Evolutionary conservation across 352 stramenopile species (phyloP), one percentile per base, ranked within the genome.

Genomic region (Hyaloperonospora brassicae): DNA sequence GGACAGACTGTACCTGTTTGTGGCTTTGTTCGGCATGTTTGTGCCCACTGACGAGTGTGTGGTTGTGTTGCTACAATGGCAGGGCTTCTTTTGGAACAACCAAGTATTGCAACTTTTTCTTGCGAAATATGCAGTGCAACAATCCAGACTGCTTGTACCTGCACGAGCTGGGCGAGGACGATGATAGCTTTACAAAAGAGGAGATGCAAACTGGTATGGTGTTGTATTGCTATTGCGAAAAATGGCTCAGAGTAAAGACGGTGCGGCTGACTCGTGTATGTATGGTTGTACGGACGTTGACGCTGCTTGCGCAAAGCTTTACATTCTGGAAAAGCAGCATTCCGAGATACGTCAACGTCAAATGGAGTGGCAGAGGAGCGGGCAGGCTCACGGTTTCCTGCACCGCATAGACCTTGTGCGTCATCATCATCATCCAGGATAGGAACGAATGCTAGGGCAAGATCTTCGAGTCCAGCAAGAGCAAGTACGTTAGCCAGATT

Each of bases 101-200:
- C 52, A 98, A 98, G 71, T 98, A 98, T 62, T 98, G 93, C 72
- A 97, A 97, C 65, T 91, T 87, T 54, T 97, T 98, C 57, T 63
- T 97, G 31, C 75, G 86, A 5, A 91, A 89, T 57, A 75, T 95
- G 45, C 64, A 79, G 47, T 98, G 93, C 62, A 96, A 89, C 66
- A 98, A 98, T 58, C 79, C 87, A 0, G 93, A 98, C 30, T 98
- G 93, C 61, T 69, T 98, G 6, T 98, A 97, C 61, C 66, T 98
- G 30, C 93, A 98, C 66, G 87, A 95, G 41, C 70, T 97, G 7
- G 93, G 87, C 12, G 84, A 97, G 40, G 79, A 94, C 45, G 86
- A 94, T 45, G 86, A 97, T 67, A 94, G 92, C 39, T 98, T 97
- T 60, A 97, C 91, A 14, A 97, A 97, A 60, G 92, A 97, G 51